Evolutionary conservation across 306 rosid species (phyloP).

Genomic region (Herpetospermum pedunculosum): DNA sequence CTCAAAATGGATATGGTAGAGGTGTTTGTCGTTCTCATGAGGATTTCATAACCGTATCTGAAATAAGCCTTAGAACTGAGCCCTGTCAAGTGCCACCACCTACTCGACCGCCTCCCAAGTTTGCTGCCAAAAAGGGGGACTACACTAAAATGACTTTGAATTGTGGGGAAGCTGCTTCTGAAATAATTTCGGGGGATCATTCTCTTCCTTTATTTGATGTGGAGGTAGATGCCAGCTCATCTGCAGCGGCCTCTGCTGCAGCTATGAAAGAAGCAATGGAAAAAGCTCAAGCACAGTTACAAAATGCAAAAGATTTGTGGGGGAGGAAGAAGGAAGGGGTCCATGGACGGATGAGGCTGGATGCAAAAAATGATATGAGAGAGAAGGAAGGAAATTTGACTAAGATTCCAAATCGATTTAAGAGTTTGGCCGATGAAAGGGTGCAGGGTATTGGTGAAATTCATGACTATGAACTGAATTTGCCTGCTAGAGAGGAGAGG

Average conservation of each 20-base stretch:
- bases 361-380: constrained; percentile 26
- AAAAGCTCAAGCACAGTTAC: constrained; percentile 43
- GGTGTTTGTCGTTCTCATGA: constrained; percentile 28
- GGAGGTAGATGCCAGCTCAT: constrained; percentile 75
- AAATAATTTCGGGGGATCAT: constrained; percentile 30
- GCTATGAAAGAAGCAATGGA: constrained; percentile 53
- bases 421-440: constrained; percentile 28
- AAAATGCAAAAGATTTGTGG: constrained; percentile 52
- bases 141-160: constrained; percentile 24
- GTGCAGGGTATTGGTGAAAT: constrained; percentile 22
- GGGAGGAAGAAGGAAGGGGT: constrained; percentile 40
- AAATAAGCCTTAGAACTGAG: constrained; percentile 67
- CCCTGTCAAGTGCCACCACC: constrained; percentile 90
- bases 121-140: constrained; percentile 35
- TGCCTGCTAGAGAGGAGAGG: constrained; percentile 38
- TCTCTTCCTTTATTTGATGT: constrained; percentile 78
- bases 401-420: constrained; percentile 21
- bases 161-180: constrained; percentile 26
- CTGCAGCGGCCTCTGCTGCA: constrained; percentile 59
- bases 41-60: constrained; percentile 52
- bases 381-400: constrained; percentile 24
- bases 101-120: constrained; percentile 64
- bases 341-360: constrained; percentile 26
- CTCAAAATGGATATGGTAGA: constrained; percentile 22
- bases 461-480: constrained; percentile 21